These are phyloP conservation scores for Akanthomyces muscarius DNA, from an alignment of 2,329 filamentous ascomycete species.

Conservation along the genomic window DNA sequence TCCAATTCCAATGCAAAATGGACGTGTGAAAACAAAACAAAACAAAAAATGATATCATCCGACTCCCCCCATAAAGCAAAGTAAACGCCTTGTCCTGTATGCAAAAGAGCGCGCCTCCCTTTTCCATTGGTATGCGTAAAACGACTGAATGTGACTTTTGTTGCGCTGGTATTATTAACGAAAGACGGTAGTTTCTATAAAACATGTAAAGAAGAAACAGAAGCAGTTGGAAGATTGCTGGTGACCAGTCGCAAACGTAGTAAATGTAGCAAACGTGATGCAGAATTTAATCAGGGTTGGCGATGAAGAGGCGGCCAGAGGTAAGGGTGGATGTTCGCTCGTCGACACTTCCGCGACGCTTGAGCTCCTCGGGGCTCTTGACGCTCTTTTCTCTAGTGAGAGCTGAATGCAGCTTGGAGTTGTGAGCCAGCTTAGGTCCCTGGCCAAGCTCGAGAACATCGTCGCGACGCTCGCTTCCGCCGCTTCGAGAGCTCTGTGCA, in stretches of 20 bases:
- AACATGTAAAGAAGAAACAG: not conserved
- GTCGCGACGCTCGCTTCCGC: conserved; percentile 60
- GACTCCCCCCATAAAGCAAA: not conserved
- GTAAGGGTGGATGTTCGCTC: conserved; percentile 75
- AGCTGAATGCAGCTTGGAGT: conserved; percentile 54
- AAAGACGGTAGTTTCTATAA: conserved; percentile 10
- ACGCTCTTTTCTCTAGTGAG: conserved; percentile 62
- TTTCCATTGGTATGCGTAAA: conserved; percentile 13
- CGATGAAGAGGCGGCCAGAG: conserved; percentile 72
- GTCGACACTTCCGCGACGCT: conserved; percentile 75
- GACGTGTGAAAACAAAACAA: not conserved
- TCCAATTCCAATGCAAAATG: conserved; percentile 2
- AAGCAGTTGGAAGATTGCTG: not conserved
- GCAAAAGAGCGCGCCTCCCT: conserved; percentile 11
- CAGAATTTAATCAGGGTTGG: conserved; percentile 67
- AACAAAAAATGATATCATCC: not conserved
- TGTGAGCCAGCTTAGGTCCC: conserved; percentile 51
- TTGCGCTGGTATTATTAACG: conserved; percentile 9
- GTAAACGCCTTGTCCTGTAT: conserved; percentile 12
- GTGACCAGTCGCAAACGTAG: not conserved
- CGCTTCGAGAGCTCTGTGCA: conserved; percentile 50
- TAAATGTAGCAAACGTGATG: not conserved
- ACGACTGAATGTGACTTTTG: conserved; percentile 14
- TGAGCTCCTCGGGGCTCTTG: conserved; percentile 67
- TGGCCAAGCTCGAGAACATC: conserved; percentile 52